These are phyloP conservation scores for Kockiozyma suomiensis DNA, from an alignment of 805 yeast species.

Conservation along the genomic window DNA sequence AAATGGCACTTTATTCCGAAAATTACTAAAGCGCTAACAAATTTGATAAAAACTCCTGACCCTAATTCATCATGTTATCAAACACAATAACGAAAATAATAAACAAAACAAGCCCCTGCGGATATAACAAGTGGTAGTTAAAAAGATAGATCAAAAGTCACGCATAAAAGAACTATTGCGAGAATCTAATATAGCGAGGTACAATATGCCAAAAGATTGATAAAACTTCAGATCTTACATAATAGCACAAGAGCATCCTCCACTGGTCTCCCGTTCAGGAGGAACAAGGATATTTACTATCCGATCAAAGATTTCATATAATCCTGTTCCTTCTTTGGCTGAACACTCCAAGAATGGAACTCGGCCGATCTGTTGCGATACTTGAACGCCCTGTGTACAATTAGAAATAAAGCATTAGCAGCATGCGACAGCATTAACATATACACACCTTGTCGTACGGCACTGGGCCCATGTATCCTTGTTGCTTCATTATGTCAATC, in stretches of 20 bases:
- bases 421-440: too few relatives aligned
- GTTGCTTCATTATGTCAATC: constrained; percentile 33
- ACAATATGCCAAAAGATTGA: not conserved
- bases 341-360: constrained; percentile 77
- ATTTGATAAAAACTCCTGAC: constrained; percentile 5
- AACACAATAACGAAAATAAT: not conserved
- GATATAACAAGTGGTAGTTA: not conserved
- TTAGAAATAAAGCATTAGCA: not conserved
- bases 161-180: not conserved
- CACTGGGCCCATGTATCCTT: constrained; percentile 35
- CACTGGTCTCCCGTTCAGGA: constrained; percentile 5
- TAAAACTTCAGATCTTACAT: not conserved
- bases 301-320: constrained; percentile 66
- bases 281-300: constrained; percentile 43
- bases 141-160: not conserved
- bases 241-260: constrained; percentile 3
- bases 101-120: not conserved
- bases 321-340: constrained; percentile 68
- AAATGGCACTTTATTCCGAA: not conserved
- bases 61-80: not conserved
- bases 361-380: constrained; percentile 64
- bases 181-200: not conserved
- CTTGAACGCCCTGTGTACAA: constrained; percentile 44
- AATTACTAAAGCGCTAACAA: not conserved
- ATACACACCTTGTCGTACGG: constrained; percentile 19